Evolutionary conservation across 352 stramenopile genomes (phyloP), one percentile per base, ranked within the genome.

Genomic region (Labyrinthula sp.): DNA sequence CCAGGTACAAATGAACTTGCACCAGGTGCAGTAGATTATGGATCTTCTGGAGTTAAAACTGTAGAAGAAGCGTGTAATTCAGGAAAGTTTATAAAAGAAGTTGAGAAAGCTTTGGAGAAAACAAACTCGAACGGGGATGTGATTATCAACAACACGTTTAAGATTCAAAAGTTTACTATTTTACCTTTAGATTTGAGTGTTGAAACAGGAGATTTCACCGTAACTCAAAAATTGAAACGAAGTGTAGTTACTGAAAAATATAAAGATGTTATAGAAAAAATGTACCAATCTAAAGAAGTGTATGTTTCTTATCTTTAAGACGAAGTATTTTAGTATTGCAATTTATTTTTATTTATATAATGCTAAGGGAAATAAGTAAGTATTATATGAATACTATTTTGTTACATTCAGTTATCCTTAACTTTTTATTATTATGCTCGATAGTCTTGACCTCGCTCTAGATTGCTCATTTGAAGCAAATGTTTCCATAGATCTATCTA

Each of bases 151-250:
- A 57, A 59, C 39, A 59, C 60, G 20, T 54, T 47, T 18, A 52
- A 62, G 27, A 57, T 89, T 10, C 65, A 52, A 47, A 87, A 87
- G 64, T 89, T 71, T 57, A 52, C 66, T 40, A 65, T 89, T 37
- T 58, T 90, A 12, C 66, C 80, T 38, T 68, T 66, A 35, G 78
- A 92, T 62, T 89, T 94, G 48, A 82, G 68, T 30, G 77, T 90
- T 36, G 56, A 60, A 35, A 72, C 66, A 30, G 73, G 77, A 47
- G 82, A 94, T 58, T 63, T 95, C 17, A 94, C 82, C 37, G 78
- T 82, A 22, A 94, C 84, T 52, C 68, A 94, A 48, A 95, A 95
- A 67, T 62, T 93, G 33, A 93, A 93, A 74, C 77, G 82, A 41
- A 75, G 73, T 56, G 30, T 89, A 26, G 79, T 89, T 37, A 45